These are phyloP conservation scores for Trichoderma atrobrunneum DNA, from an alignment of 2,329 filamentous ascomycete genomes.

Conservation along the genomic window DNA sequence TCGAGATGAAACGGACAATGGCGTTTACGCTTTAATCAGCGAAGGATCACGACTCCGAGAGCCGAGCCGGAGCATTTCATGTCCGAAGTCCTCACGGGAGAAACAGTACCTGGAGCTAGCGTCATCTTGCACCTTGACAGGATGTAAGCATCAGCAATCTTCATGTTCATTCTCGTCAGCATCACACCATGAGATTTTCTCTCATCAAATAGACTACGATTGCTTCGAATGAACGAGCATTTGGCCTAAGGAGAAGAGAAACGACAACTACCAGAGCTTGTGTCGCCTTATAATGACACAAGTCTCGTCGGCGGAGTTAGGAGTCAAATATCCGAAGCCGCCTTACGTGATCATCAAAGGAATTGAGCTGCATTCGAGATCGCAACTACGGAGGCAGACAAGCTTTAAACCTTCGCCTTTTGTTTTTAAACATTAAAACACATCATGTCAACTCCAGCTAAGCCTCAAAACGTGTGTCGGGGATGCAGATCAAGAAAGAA, in stretches of 20 bases:
- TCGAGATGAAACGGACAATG: neutral
- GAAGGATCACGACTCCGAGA: neutral
- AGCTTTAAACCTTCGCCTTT: neutral
- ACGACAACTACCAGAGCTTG: neutral
- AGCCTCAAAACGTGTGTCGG: slow-evolving; percentile 27
- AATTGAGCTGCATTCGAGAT: neutral
- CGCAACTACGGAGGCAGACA: neutral
- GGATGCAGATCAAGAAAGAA: slow-evolving; percentile 29
- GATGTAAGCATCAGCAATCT: no score
- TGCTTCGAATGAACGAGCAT: neutral
- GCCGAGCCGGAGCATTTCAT: neutral
- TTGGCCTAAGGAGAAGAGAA: neutral
- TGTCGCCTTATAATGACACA: neutral
- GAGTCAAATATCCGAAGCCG: neutral
- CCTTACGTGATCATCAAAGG: slow-evolving; percentile 11
- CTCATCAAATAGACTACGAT: neutral
- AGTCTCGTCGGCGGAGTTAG: neutral
- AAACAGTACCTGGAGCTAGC: neutral
- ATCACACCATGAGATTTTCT: no score
- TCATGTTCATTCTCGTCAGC: neutral
- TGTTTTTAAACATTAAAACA: neutral
- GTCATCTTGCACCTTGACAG: neutral
- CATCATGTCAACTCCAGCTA: slow-evolving; percentile 26
- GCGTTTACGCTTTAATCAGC: neutral
- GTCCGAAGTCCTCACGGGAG: neutral